Base-by-base conservation (phyloP, 1,284 basidiomycete species). In the Cutaneotrichosporon sp. region DNA sequence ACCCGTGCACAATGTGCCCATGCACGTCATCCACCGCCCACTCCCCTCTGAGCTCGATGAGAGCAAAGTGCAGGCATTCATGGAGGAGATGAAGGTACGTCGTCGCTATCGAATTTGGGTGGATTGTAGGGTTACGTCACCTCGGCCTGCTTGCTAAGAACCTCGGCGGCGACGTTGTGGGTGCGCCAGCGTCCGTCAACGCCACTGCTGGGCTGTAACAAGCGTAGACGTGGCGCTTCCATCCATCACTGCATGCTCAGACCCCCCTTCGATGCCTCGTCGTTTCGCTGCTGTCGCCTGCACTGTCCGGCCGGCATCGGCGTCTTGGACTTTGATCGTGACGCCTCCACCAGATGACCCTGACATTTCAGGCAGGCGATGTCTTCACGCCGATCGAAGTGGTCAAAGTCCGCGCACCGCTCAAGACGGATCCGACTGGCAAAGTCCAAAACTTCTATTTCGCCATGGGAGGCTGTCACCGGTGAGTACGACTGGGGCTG, bases 301-400 rank as follows among this genome's bases (percentile, higher is more conserved):
- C n/a, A n/a, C n/a, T n/a, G n/a, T 3, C 34, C 13, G n/a, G 13
- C n/a, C 34, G 34, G 34, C n/a, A 35, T 35, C 8, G n/a, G n/a
- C n/a, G n/a, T n/a, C n/a, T n/a, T n/a, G n/a, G n/a, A n/a, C n/a
- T n/a, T n/a, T n/a, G n/a, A n/a, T n/a, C n/a, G n/a, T n/a, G n/a
- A n/a, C n/a, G n/a, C n/a, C n/a, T n/a, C n/a, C n/a, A n/a, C n/a
- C n/a, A n/a, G n/a, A 30, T 30, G 26, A 30, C 26, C 26, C 51
- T 48, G 40, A 43, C 39, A 36, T 8, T n/a, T 13, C 23, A 77
- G 73, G 56, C 54, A 7, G 75, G 76, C 3, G 75, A 76, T 57
- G 52, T 62, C 9, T 76, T 77, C 46, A 76, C 75, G 2, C 75
- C 76, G 3, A 74, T 77, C 37, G 76, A 77, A 40, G 63, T 77